These are phyloP conservation scores for Hygrophila difformis DNA, from an alignment of 257 asterid genomes.

Conservation along the genomic window DNA sequence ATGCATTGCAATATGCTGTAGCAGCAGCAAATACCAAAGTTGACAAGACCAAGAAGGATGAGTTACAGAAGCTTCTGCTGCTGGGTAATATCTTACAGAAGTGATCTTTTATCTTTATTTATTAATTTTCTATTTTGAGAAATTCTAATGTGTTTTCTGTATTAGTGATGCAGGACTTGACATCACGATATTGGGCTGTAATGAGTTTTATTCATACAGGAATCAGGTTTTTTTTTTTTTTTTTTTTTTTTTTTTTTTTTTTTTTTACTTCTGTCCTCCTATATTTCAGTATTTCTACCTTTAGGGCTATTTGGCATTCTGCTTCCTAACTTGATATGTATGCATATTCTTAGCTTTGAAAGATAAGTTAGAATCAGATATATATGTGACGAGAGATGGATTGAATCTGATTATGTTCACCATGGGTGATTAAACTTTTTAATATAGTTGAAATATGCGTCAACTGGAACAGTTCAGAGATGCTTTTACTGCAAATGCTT, in stretches of 20 bases:
- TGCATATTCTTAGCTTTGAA: too few species aligned
- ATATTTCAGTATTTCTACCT: too few species aligned
- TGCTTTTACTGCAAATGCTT: too few species aligned
- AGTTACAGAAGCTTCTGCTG: slow-evolving; percentile 60
- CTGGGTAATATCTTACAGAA: too few species aligned
- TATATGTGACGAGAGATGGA: too few species aligned
- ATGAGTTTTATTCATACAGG: slow-evolving; percentile 90
- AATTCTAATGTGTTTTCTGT: slow-evolving; percentile 26
- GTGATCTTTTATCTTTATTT: slow-evolving; percentile 21
- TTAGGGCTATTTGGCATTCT: slow-evolving; percentile 3
- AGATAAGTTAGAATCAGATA: too few species aligned
- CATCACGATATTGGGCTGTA: slow-evolving; percentile 84
- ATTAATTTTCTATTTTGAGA: slow-evolving; percentile 6
- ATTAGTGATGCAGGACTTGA: slow-evolving; percentile 78
- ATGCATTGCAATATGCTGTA: slow-evolving; percentile 73
- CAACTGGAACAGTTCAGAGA: too few species aligned
- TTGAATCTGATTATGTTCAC: too few species aligned
- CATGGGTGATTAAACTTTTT: too few species aligned
- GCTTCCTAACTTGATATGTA: slow-evolving; percentile 7
- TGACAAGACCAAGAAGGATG: slow-evolving; percentile 50
- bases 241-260: slow-evolving; percentile 3
- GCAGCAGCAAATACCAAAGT: slow-evolving; percentile 74
- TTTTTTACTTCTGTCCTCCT: too few species aligned
- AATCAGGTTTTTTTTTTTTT: slow-evolving; percentile 49
- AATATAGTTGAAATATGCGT: too few species aligned